A percentile compares a stretch with the other conserved stretches of the same genome.
phyloP scores from a whole-genome alignment of 2,329 filamentous ascomycete species.

The Allantophomopsis lycopodina region DNA sequence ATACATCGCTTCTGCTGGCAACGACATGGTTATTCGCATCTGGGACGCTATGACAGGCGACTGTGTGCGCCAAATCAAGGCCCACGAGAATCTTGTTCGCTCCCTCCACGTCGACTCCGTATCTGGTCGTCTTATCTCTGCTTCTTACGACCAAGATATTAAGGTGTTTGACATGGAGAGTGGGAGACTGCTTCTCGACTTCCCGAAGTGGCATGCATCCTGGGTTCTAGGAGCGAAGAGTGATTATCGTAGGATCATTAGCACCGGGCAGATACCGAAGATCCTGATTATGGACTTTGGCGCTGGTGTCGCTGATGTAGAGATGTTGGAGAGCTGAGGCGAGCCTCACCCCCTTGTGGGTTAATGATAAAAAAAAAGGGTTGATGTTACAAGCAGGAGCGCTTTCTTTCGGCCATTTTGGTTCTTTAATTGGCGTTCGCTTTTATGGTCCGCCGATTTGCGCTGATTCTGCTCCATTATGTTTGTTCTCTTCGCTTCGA shows the following conservation, averaged over 20 bases:
- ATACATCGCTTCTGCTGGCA: constrained; percentile 85
- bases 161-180: constrained; percentile 85
- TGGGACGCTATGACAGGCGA: constrained; percentile 89
- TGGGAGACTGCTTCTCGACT: constrained; percentile 65
- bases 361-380: too few relatives aligned
- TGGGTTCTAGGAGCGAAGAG: constrained; percentile 96
- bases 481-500: not conserved
- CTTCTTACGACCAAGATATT: constrained; percentile 89
- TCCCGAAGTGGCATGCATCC: constrained; percentile 89
- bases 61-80: constrained; percentile 65
- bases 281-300: constrained; percentile 92
- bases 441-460: not conserved
- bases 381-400: not conserved
- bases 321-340: constrained; percentile 35
- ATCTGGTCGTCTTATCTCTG: constrained; percentile 76
- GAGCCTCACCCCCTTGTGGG: too few relatives aligned
- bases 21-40: constrained; percentile 89
- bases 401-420: not conserved
- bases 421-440: not conserved
- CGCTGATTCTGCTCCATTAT: too few relatives aligned
- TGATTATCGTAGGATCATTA: constrained; percentile 88
- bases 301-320: constrained; percentile 40
- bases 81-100: constrained; percentile 76
- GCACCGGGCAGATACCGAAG: constrained; percentile 86
- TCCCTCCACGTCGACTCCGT: constrained; percentile 82